These are phyloP conservation scores for Cladosporium phlei DNA, from an alignment of 2,329 filamentous ascomycete genomes.

Conservation along the genomic window DNA sequence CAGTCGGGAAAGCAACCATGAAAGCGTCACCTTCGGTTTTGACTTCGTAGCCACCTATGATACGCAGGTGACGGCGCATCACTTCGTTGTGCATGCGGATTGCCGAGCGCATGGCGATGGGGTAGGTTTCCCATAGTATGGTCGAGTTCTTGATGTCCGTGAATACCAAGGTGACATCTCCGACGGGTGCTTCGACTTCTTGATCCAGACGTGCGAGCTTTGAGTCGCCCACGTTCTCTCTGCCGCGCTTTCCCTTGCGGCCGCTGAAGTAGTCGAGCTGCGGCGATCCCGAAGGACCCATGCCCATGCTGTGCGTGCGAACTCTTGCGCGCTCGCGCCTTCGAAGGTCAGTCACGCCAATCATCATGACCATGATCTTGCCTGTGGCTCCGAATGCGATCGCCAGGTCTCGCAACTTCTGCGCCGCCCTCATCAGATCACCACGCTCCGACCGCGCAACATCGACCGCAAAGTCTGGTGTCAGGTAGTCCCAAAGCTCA, in stretches of 20 bases:
- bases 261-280: constrained; percentile 62
- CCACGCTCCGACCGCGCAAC: constrained; percentile 79
- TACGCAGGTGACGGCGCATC: constrained; percentile 86
- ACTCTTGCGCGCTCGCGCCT: constrained; percentile 72
- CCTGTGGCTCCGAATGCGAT: constrained; percentile 90
- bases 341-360: constrained; percentile 86
- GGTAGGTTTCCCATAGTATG: constrained; percentile 90
- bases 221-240: constrained; percentile 68
- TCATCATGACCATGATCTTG: constrained; percentile 99
- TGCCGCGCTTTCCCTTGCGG: constrained; percentile 58
- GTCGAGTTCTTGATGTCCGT: constrained; percentile 99
- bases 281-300: constrained; percentile 69
- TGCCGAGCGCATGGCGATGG: constrained; percentile 89
- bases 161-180: constrained; percentile 89
- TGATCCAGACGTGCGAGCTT: constrained; percentile 80
- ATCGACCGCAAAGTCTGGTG: constrained; percentile 85
- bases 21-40: constrained; percentile 99
- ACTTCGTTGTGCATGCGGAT: constrained; percentile 98
- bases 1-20: constrained; percentile 97
- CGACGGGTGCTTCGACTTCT: constrained; percentile 85
- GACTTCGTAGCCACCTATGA: constrained; percentile 95
- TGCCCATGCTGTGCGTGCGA: constrained; percentile 77
- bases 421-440: constrained; percentile 90
- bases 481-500: constrained; percentile 93
- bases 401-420: constrained; percentile 89